phyloP scores from a whole-genome alignment of 306 rosid species.

The Rubus idaeus region DNA sequence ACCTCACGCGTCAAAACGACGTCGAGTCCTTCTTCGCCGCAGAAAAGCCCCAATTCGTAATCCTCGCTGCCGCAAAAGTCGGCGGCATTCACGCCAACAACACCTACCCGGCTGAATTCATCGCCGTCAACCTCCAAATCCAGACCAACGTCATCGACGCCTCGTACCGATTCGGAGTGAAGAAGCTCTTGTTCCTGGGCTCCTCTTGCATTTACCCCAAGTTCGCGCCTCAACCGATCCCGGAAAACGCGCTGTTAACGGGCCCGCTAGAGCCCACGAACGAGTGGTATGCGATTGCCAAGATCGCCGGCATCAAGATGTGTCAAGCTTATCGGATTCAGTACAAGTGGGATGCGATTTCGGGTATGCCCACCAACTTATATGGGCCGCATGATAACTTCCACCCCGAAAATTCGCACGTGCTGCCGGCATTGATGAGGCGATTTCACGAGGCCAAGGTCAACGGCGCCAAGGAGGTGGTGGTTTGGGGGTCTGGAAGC shows the following conservation, averaged over 20 bases:
- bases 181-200: constrained; percentile 79
- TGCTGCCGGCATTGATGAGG: constrained; percentile 88
- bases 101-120: constrained; percentile 93
- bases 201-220: constrained; percentile 96
- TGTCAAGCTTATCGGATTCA: constrained; percentile 92
- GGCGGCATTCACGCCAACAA: constrained; percentile 98
- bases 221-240: constrained; percentile 93
- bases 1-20: constrained; percentile 79
- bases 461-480: constrained; percentile 73
- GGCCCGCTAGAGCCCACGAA: constrained; percentile 93
- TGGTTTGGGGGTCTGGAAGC: constrained; percentile 95
- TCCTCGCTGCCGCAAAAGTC: constrained; percentile 96
- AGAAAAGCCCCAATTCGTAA: constrained; percentile 68
- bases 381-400: constrained; percentile 85
- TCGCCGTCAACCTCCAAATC: constrained; percentile 83
- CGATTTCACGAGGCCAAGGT: constrained; percentile 93
- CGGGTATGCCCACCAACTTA: constrained; percentile 96
- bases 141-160: constrained; percentile 86
- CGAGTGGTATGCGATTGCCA: constrained; percentile 95
- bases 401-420: constrained; percentile 92
- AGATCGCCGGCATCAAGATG: constrained; percentile 96
- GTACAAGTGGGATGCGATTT: constrained; percentile 77
- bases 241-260: constrained; percentile 74
- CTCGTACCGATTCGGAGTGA: constrained; percentile 62
- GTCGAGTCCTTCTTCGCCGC: constrained; percentile 83